Conservation (phyloP, 2,329 filamentous ascomycete species). For the Byssochlamys sp. region DNA sequence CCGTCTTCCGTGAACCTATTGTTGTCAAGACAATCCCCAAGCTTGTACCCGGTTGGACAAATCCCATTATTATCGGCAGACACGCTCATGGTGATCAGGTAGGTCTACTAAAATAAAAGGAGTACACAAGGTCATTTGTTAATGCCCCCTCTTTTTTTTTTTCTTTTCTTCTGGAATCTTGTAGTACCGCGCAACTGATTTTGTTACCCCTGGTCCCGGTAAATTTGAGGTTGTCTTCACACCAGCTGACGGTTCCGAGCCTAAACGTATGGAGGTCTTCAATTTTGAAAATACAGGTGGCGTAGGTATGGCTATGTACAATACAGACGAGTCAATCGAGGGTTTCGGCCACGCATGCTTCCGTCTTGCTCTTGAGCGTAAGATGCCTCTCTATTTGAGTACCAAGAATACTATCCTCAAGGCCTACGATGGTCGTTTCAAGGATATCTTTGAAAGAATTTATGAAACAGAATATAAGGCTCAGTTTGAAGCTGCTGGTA, state of each 20-base stretch:
- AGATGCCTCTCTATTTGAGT: slow-evolving; percentile 98
- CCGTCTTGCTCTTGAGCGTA: slow-evolving; percentile 83
- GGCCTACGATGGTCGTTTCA: slow-evolving; percentile 96
- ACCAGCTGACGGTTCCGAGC: slow-evolving; percentile 63
- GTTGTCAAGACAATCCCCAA: slow-evolving; percentile 88
- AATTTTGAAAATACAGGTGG: slow-evolving; percentile 82
- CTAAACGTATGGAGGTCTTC: slow-evolving; percentile 80
- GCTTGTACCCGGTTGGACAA: slow-evolving; percentile 93
- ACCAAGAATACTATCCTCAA: slow-evolving; percentile 99
- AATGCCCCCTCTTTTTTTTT: no score
- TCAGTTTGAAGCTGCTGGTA: slow-evolving; percentile 79
- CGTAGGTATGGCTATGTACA: slow-evolving; percentile 90
- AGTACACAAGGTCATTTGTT: no score
- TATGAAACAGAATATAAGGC: slow-evolving; percentile 80
- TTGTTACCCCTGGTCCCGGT: slow-evolving; percentile 69
- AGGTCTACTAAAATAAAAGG: no score
- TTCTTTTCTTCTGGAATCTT: no score
- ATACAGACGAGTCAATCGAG: slow-evolving; percentile 88
- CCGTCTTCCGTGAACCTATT: slow-evolving; percentile 97
- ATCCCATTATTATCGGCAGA: slow-evolving; percentile 96
- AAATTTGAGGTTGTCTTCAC: slow-evolving; percentile 93
- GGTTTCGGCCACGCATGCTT: slow-evolving; percentile 95
- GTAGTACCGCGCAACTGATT: slow-evolving; percentile 93
- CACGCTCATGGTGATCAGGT: slow-evolving; percentile 98
- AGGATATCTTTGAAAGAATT: slow-evolving; percentile 98